Base-by-base conservation (phyloP, 1,139 yeast genomes). In the Blastobotrys aristatus region DNA sequence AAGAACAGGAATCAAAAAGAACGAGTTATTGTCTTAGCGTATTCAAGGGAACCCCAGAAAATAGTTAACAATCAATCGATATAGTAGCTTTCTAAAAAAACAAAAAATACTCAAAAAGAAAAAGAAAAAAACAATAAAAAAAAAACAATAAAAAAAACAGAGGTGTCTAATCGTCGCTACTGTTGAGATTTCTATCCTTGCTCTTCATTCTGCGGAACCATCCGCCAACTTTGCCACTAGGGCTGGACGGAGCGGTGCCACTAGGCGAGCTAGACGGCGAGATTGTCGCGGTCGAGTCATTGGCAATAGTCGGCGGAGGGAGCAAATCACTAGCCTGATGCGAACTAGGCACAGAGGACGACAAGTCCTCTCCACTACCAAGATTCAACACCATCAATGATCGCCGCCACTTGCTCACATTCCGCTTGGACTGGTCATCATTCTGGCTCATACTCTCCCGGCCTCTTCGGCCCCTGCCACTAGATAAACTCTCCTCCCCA, bases 351-450 rank as follows among this genome's bases (percentile, higher is more conserved):
- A 39, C 22, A 3, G 44, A 24, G n/a, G 35, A 11, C 18, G 38
- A 20, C 17, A 45, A 20, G 24, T 43, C 48, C 20, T 45, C 48
- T n/a, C 36, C 35, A 20, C 44, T 40, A 3, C 48, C 48, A 20
- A 45, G 14, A 16, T 45, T 45, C 47, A 62, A 56, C 18, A 56
- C 51, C 59, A 61, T 50, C 11, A 63, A 50, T 10, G 64, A 59
- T 32, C 64, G 52, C 33, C 66, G 56, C 65, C 65, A 62, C 35
- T 55, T 57, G 17, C 64, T 58, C 18, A 54, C 56, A 24, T 50
- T 56, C 32, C 51, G 24, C 35, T 38, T 31, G 21, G 38, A 20
- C 7, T 14, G 30, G 26, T 17, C 29, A 22, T 22, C 30, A 37
- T 16, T 13, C 16, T 7, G 10, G 3, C 11, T 7, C 2, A 8